Conservation (phyloP, 306 rosid genomes). For the Rubus parviflorus region DNA sequence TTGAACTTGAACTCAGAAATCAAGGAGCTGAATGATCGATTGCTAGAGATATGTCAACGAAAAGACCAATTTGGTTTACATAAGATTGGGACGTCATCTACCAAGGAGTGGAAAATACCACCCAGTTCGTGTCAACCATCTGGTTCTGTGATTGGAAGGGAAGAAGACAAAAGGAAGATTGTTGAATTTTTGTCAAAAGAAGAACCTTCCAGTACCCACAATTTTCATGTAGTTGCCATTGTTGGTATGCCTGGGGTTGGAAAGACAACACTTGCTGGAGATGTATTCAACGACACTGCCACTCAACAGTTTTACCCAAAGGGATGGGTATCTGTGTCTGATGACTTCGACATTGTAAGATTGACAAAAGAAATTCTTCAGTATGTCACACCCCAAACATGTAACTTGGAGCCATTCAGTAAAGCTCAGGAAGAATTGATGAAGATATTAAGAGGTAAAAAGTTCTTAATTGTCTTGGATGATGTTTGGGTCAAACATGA, state of each 20-base stretch:
- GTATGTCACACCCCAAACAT: neutral
- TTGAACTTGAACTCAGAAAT: neutral
- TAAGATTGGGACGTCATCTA: neutral
- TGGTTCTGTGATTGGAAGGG: slow-evolving; percentile 26
- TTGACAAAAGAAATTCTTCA: neutral
- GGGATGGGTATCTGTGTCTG: slow-evolving; percentile 10
- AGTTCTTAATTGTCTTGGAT: slow-evolving; percentile 25
- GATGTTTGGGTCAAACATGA: slow-evolving; percentile 25
- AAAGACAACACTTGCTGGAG: slow-evolving; percentile 8
- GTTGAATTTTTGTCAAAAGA: neutral
- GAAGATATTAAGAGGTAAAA: neutral
- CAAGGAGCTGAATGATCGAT: neutral
- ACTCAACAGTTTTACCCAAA: neutral
- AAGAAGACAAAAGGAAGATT: neutral
- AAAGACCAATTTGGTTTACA: neutral
- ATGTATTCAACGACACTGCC: neutral
- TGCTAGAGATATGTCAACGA: neutral
- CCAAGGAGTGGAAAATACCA: neutral
- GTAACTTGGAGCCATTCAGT: too few species aligned
- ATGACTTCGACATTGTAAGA: neutral
- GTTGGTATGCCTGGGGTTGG: slow-evolving; percentile 11
- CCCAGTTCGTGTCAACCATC: neutral
- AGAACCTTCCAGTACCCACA: neutral
- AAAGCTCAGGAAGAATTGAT: neutral
- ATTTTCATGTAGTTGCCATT: neutral